Evolutionary conservation across 2,329 filamentous ascomycete genomes (phyloP).

Genomic region (Phialophora verrucosa): DNA sequence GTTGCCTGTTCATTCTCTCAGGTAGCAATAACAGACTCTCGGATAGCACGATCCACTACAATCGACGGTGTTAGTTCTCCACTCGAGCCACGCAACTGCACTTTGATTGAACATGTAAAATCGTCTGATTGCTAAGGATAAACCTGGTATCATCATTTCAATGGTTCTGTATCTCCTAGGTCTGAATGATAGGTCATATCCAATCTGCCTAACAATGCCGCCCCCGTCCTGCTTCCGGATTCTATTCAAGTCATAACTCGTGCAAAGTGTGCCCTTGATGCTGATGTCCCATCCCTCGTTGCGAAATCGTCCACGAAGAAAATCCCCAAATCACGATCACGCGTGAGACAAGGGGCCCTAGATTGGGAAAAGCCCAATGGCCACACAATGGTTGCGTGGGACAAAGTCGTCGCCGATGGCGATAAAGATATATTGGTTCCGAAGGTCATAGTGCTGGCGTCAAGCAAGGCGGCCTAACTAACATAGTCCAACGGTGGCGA

Average conservation of each 20-base stretch:
- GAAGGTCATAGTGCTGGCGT: too few species aligned
- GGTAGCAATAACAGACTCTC: too few species aligned
- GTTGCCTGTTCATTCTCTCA: too few species aligned
- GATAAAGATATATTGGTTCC: too few species aligned
- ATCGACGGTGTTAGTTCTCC: too few species aligned
- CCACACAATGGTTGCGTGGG: background rate
- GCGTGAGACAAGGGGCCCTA: background rate
- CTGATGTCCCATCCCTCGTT: background rate
- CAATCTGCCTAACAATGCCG: background rate
- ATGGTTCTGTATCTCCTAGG: background rate
- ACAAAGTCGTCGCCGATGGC: background rate
- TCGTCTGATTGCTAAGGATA: background rate
- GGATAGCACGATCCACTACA: too few species aligned
- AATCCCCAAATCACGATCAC: background rate
- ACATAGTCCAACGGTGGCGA: slow-evolving; percentile 31
- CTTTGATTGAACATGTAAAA: background rate
- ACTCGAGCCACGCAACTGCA: background rate
- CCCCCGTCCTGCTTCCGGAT: background rate
- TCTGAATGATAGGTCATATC: background rate
- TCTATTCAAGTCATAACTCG: slow-evolving; percentile 5
- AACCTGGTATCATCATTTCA: background rate
- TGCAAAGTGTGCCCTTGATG: background rate
- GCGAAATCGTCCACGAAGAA: background rate
- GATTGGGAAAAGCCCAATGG: background rate
- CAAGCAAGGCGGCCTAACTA: slow-evolving; percentile 1